Evolutionary conservation across 1,139 yeast genomes (phyloP).

Genomic region (Kodamaea anthophila): DNA sequence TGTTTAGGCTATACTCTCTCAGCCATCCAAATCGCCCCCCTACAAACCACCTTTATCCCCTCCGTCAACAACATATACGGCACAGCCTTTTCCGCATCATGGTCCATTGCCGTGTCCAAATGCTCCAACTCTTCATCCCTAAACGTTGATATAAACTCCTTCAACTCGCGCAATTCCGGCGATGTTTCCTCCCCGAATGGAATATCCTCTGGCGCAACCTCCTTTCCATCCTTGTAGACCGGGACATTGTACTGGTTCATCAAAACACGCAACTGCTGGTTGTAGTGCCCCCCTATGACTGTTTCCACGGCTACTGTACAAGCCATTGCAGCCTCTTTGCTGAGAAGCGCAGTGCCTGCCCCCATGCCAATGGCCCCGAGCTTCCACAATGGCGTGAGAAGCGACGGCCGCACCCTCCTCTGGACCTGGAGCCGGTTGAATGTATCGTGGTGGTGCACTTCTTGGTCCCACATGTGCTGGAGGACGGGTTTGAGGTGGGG

Average conservation of each 20-base stretch:
- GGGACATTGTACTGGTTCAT: conserved; percentile 52
- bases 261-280: conserved; percentile 76
- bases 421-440: conserved; percentile 71
- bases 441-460: conserved; percentile 79
- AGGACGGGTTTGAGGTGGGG: conserved; percentile 70
- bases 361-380: conserved; percentile 87
- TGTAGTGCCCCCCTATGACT: conserved; percentile 94
- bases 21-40: conserved; percentile 87
- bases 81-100: conserved; percentile 89
- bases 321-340: conserved; percentile 98
- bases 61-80: conserved; percentile 89
- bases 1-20: conserved; percentile 50
- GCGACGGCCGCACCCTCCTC: conserved; percentile 83
- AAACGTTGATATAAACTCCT: conserved; percentile 62
- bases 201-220: conserved; percentile 18
- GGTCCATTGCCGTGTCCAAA: conserved; percentile 83
- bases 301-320: conserved; percentile 99
- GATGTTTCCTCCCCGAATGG: conserved; percentile 27
- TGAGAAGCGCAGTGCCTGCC: conserved; percentile 74
- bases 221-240: conserved; percentile 32
- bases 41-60: conserved; percentile 74
- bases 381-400: conserved; percentile 91
- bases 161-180: conserved; percentile 55
- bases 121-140: conserved; percentile 96
- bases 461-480: conserved; percentile 98